Evolutionary conservation across 139 green algal species (phyloP).

Genomic region (Dunaliella sp.): DNA sequence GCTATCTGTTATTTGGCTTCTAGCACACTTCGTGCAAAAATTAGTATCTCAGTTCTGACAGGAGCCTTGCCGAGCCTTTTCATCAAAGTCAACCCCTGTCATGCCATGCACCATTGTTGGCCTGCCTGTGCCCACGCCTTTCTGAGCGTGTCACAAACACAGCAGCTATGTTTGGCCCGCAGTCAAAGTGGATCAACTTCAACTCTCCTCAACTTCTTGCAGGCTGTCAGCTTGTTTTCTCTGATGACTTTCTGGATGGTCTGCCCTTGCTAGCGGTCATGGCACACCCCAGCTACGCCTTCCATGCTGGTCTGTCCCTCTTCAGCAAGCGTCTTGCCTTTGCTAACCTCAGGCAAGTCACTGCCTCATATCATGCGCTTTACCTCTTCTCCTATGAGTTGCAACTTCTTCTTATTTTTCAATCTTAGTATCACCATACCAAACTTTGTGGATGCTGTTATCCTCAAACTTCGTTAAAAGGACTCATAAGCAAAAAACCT

Average conservation of each 20-base stretch:
- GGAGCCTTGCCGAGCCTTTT: too few species aligned
- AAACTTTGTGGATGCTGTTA: neutral
- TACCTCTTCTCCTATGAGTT: too few species aligned
- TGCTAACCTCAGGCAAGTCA: conserved; percentile 17
- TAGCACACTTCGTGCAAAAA: too few species aligned
- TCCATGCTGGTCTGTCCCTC: conserved; percentile 25
- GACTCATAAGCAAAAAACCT: neutral
- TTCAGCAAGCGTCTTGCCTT: conserved; percentile 29
- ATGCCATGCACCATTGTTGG: too few species aligned
- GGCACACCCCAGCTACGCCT: conserved; percentile 23
- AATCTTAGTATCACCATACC: neutral
- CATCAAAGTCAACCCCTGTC: too few species aligned
- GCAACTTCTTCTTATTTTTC: too few species aligned
- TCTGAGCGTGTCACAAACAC: too few species aligned
- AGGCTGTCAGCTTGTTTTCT: conserved; percentile 29
- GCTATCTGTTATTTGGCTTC: too few species aligned
- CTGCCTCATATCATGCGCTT: neutral
- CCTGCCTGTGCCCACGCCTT: too few species aligned
- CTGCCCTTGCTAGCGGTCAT: conserved; percentile 28
- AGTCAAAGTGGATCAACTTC: too few species aligned
- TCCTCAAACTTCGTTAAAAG: neutral
- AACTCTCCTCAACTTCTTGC: conserved; percentile 12
- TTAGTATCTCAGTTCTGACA: too few species aligned
- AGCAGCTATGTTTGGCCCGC: too few species aligned
- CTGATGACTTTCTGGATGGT: conserved; percentile 25